phyloP scores from a whole-genome alignment of 768 basidiomycete species.

The Mycena polygramma region DNA sequence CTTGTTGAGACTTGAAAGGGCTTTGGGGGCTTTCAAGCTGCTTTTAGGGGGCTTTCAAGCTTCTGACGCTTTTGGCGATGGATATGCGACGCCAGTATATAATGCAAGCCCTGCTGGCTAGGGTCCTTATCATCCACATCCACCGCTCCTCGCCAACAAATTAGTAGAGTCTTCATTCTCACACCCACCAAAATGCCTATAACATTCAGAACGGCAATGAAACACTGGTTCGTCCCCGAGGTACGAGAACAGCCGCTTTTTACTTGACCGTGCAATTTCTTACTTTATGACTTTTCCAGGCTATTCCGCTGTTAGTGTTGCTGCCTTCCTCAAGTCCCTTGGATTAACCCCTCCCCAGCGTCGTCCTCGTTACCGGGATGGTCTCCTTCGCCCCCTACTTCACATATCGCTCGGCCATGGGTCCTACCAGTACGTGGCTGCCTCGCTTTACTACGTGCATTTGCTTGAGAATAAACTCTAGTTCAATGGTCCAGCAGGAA shows the following conservation, averaged over 20 bases:
- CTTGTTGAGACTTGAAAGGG: too few species aligned
- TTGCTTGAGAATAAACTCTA: conserved; percentile 41
- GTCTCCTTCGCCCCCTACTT: conserved; percentile 70
- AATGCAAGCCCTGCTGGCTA: too few species aligned
- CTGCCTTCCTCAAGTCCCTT: not conserved
- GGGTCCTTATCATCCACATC: too few species aligned
- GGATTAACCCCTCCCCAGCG: conserved; percentile 45
- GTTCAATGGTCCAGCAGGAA: conserved; percentile 75
- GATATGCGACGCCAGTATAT: too few species aligned
- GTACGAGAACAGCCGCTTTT: conserved; percentile 47
- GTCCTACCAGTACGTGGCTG: conserved; percentile 62
- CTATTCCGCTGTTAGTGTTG: conserved; percentile 63
- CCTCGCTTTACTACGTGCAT: conserved; percentile 17
- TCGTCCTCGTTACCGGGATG: conserved; percentile 65
- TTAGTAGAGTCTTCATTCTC: too few species aligned
- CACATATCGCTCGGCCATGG: conserved; percentile 71
- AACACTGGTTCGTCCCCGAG: conserved; percentile 82
- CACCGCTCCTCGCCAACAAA: too few species aligned
- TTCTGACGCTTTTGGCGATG: too few species aligned
- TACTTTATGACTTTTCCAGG: too few species aligned
- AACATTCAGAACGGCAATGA: conserved; percentile 51
- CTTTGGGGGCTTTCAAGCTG: too few species aligned
- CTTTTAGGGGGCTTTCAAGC: too few species aligned
- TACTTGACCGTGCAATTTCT: too few species aligned
- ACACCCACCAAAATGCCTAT: conserved; percentile 10